Evolutionary conservation across 768 basidiomycete genomes (phyloP), one percentile per base, ranked within the genome.

Genomic region (Russula compacta): DNA sequence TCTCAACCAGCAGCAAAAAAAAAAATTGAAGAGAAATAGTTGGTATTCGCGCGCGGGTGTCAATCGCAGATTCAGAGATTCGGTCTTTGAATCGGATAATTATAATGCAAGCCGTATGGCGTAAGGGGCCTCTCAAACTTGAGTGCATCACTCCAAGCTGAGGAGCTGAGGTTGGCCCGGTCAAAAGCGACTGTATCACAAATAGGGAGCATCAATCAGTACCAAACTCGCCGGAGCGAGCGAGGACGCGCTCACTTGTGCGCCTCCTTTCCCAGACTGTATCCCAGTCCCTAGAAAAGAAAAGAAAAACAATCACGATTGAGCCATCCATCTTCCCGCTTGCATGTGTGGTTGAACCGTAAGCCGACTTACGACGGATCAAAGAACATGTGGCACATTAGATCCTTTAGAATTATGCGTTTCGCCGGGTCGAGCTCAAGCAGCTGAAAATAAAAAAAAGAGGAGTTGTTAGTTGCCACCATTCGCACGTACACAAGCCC

Each of bases 141-240:
- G 40, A 63, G 56, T 2, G 52, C 52, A 5, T 63, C 52, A 32
- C 36, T 44, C 61, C 61, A 62, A 10, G 44, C 53, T 14, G 4
- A 12, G 12, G 61, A 58, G 14, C 17, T 49, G 2, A 54, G 39
- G 12, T 29, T 44, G 14, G 57, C 44, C 1, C 11, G 33, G 21
- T 58, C 38, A n/a, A 63, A 33, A 7, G 15, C 17, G 29, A 49
- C 57, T 58, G 35, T 17, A 8, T 29, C 48, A 21, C 10, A 21
- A 46, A 4, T 24, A 47, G 24, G 44, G n/a, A n/a, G n/a, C n/a
- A 29, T 17, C 40, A 24, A 46, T 40, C 43, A 15, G 19, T 24
- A 35, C 3, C n/a, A n/a, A n/a, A n/a, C n/a, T n/a, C n/a, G n/a
- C n/a, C n/a, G n/a, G n/a, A n/a, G n/a, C n/a, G n/a, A 10, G 19